A percentile compares a stretch with the other conserved stretches of the same genome.
Conservation (phyloP, 164 flowering plant genomes). For the Taxillus chinensis region DNA sequence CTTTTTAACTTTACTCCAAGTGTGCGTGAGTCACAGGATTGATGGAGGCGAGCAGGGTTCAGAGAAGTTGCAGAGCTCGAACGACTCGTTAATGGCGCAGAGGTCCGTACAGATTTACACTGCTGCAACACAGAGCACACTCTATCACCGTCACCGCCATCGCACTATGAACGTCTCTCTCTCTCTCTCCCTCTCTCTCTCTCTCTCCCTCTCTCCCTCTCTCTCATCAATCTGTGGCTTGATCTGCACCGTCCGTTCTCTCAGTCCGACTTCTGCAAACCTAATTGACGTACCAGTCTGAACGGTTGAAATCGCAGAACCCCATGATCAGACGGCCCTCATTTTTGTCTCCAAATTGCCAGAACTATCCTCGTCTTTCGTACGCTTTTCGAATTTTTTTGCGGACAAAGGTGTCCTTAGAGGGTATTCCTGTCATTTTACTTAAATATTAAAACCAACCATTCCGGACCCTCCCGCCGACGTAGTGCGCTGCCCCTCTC, state of each 20-base stretch:
- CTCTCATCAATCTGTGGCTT: too few species aligned
- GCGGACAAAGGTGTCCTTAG: background rate
- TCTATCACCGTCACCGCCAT: background rate
- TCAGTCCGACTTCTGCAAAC: background rate
- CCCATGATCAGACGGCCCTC: background rate
- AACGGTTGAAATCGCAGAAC: conserved; percentile 29
- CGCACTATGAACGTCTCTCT: background rate
- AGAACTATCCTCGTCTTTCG: too few species aligned
- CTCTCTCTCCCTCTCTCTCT: background rate
- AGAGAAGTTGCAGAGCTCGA: conserved; percentile 37
- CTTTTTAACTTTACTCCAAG: too few species aligned
- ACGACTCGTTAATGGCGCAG: conserved; percentile 22
- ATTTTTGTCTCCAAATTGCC: background rate
- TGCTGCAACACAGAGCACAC: background rate
- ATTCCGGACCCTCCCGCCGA: background rate
- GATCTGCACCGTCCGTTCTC: conserved; percentile 16
- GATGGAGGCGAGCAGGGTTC: conserved; percentile 17
- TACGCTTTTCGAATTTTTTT: background rate
- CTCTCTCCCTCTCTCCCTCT: too few species aligned
- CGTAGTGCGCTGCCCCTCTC: too few species aligned
- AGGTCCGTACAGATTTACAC: conserved; percentile 21
- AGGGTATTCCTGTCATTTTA: conserved; percentile 7
- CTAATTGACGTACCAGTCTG: conserved; percentile 10
- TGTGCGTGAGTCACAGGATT: too few species aligned
- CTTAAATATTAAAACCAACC: background rate